phyloP scores from a whole-genome alignment of 768 basidiomycete species.

The Amanita pseudoporphyria region DNA sequence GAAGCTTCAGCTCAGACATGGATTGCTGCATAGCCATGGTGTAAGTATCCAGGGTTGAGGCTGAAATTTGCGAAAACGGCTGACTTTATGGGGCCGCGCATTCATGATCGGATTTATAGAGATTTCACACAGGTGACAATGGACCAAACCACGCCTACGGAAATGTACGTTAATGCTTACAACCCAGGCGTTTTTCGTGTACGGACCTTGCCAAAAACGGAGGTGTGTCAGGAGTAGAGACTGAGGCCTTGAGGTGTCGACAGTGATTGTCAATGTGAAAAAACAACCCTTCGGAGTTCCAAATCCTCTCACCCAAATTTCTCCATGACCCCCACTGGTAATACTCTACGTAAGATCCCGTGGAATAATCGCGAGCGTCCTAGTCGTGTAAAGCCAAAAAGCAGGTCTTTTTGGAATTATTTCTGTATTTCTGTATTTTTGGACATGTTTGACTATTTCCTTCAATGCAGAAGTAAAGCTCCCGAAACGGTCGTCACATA shows the following conservation, averaged over 20 bases:
- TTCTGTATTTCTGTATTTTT: background rate
- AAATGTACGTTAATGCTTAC: background rate
- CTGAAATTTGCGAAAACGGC: constrained; percentile 12
- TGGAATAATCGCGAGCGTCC: background rate
- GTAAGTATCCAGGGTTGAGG: background rate
- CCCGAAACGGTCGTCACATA: background rate
- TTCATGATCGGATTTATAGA: constrained; percentile 38
- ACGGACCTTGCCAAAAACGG: background rate
- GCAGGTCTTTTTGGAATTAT: constrained; percentile 1
- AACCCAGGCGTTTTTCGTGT: background rate
- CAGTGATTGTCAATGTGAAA: background rate
- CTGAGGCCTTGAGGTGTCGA: background rate
- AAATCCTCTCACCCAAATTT: constrained; percentile 16
- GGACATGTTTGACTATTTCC: constrained; percentile 1
- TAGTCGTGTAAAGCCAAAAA: background rate
- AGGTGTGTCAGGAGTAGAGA: background rate
- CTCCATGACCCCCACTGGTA: constrained; percentile 1
- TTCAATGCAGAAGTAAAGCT: background rate
- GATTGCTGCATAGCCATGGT: constrained; percentile 47
- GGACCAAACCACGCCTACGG: background rate
- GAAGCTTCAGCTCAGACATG: constrained; percentile 96
- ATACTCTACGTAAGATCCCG: background rate
- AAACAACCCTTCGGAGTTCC: constrained; percentile 30
- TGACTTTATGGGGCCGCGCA: constrained; percentile 62
- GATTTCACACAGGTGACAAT: constrained; percentile 2